These are phyloP conservation scores for Penicillium alfredii DNA, from an alignment of 495 filamentous ascomycete species.

Conservation along the genomic window DNA sequence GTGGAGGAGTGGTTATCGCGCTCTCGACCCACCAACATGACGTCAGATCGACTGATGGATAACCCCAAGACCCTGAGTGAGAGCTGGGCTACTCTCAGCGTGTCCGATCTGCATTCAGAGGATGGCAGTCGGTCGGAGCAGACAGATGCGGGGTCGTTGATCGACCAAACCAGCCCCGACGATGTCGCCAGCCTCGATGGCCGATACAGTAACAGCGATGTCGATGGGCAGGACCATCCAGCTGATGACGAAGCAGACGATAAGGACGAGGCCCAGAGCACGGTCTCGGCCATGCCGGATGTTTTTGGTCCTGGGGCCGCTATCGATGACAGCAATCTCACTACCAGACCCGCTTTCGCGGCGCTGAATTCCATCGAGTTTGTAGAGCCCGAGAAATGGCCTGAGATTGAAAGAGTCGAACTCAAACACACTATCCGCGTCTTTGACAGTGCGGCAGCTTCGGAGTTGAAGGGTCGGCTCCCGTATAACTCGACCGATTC, in stretches of 20 bases:
- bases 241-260: conserved; percentile 22
- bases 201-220: conserved; percentile 35
- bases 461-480: conserved; percentile 39
- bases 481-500: conserved; percentile 22
- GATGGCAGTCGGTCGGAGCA: conserved; percentile 42
- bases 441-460: conserved; percentile 48
- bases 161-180: conserved; percentile 39
- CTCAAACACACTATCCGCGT: conserved; percentile 59
- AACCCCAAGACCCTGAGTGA: conserved; percentile 35
- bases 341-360: conserved; percentile 34
- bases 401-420: conserved; percentile 48
- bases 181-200: conserved; percentile 46
- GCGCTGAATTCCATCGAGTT: conserved; percentile 53
- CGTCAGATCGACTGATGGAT: conserved; percentile 25
- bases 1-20: conserved; percentile 46
- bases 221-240: conserved; percentile 22
- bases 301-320: conserved; percentile 38
- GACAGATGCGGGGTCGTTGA: conserved; percentile 41
- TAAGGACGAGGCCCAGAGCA: conserved; percentile 24
- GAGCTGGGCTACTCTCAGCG: conserved; percentile 45
- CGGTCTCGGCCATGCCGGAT: conserved; percentile 35
- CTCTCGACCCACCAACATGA: conserved; percentile 40
- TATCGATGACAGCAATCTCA: conserved; percentile 40
- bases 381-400: conserved; percentile 49
- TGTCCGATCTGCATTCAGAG: conserved; percentile 41